Conservation (phyloP, 352 stramenopile species). For the Phytophthora sansomeana region DNA sequence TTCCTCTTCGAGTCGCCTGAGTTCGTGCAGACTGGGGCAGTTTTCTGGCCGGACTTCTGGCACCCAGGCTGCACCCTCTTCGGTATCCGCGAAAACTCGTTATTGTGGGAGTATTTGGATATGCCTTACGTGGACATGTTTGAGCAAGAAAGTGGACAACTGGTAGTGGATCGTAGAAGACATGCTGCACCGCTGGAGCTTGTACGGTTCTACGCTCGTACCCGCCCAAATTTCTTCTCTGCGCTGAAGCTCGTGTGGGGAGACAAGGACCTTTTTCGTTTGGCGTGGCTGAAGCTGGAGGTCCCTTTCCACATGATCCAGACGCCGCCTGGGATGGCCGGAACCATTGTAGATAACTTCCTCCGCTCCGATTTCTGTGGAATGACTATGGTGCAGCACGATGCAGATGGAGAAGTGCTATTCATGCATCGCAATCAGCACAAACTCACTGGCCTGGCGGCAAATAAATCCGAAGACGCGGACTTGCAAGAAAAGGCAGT, state of each 20-base stretch:
- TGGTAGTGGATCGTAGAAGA: constrained; percentile 52
- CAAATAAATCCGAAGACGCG: neutral
- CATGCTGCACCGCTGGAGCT: constrained; percentile 32
- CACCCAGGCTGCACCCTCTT: constrained; percentile 56
- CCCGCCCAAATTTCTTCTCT: constrained; percentile 41
- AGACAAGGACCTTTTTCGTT: constrained; percentile 57
- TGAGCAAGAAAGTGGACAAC: constrained; percentile 61
- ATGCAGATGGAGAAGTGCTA: constrained; percentile 40
- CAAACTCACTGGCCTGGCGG: constrained; percentile 43
- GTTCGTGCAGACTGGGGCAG: constrained; percentile 45
- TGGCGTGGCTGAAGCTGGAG: constrained; percentile 60
- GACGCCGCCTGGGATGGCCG: constrained; percentile 49
- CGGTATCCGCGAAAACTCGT: constrained; percentile 47
- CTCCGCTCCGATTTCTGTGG: constrained; percentile 56
- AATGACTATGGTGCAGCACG: constrained; percentile 48
- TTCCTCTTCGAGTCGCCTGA: constrained; percentile 39
- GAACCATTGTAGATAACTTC: constrained; percentile 27
- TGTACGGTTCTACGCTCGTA: constrained; percentile 45
- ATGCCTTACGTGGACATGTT: constrained; percentile 49
- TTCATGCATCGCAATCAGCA: constrained; percentile 63
- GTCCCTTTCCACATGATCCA: constrained; percentile 63
- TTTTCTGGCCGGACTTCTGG: constrained; percentile 79
- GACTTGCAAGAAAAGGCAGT: constrained; percentile 17
- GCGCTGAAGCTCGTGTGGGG: constrained; percentile 40
- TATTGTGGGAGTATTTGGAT: constrained; percentile 62